phyloP scores from a whole-genome alignment of 2,329 filamentous ascomycete genomes.

The Phialophora expanda region DNA sequence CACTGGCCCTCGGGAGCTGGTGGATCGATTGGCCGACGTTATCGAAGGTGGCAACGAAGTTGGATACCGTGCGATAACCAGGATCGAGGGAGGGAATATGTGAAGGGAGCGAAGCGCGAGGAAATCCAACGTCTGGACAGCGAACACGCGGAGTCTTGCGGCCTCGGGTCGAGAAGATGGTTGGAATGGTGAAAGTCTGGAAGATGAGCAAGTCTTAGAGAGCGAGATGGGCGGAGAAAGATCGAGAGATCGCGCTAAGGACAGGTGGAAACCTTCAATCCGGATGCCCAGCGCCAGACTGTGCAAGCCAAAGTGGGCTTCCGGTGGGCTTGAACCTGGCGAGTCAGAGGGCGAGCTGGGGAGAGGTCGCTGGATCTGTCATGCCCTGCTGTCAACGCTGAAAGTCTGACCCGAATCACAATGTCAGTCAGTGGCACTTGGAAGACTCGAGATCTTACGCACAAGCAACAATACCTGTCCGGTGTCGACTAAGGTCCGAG shows the following conservation, averaged over 20 bases:
- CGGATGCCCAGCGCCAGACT: slow-evolving; percentile 18
- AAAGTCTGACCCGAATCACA: slow-evolving; percentile 22
- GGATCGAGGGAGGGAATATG: not conserved
- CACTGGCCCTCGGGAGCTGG: not conserved
- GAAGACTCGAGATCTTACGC: not conserved
- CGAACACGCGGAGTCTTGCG: slow-evolving; percentile 18
- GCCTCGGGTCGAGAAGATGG: slow-evolving; percentile 33
- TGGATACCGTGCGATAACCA: not conserved
- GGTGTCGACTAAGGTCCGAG: not conserved
- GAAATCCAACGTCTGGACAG: slow-evolving; percentile 1
- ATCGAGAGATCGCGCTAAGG: slow-evolving; percentile 40
- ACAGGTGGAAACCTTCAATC: slow-evolving; percentile 20
- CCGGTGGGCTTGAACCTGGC: slow-evolving; percentile 9
- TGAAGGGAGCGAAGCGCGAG: not conserved
- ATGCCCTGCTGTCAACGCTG: slow-evolving; percentile 2
- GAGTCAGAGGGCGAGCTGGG: slow-evolving; percentile 13
- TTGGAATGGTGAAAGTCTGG: slow-evolving; percentile 32
- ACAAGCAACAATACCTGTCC: not conserved
- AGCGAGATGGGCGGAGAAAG: slow-evolving; percentile 41
- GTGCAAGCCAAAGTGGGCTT: slow-evolving; percentile 14
- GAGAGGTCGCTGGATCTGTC: slow-evolving; percentile 9
- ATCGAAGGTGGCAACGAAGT: not conserved
- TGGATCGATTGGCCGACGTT: not conserved
- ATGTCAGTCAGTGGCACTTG: slow-evolving; percentile 13
- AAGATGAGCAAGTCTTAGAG: slow-evolving; percentile 39